Conservation (phyloP, 257 asterid species). For the Nicotiana sylvestris region DNA sequence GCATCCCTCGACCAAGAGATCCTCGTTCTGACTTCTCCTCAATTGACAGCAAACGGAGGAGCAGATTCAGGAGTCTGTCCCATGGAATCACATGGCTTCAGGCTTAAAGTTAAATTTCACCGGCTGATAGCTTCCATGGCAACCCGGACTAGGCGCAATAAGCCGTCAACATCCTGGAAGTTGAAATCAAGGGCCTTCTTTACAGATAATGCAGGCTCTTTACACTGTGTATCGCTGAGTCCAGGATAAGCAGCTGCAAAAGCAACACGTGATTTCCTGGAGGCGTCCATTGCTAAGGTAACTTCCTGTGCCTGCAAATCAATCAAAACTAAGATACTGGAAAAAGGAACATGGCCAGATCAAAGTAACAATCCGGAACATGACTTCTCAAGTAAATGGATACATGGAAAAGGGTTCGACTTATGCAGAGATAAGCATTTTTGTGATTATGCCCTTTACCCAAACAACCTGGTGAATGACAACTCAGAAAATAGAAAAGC, state of each 20-base stretch:
- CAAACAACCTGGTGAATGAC: neutral
- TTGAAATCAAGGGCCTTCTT: constrained; percentile 86
- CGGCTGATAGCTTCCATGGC: constrained; percentile 76
- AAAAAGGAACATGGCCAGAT: neutral
- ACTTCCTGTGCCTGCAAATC: constrained; percentile 76
- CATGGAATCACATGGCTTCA: constrained; percentile 17
- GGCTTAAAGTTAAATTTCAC: constrained; percentile 28
- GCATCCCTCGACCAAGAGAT: constrained; percentile 9
- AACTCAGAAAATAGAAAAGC: neutral
- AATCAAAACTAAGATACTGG: neutral
- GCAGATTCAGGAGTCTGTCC: constrained; percentile 12
- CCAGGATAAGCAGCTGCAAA: constrained; percentile 62
- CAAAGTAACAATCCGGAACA: neutral
- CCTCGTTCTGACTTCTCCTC: constrained; percentile 15
- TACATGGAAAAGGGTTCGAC: neutral
- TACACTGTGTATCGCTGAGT: constrained; percentile 50
- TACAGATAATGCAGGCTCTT: constrained; percentile 56
- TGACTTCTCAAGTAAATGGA: neutral
- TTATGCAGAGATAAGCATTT: neutral
- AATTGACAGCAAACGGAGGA: constrained; percentile 19
- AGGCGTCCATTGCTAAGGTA: constrained; percentile 87
- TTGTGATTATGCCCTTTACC: neutral
- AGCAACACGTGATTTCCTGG: constrained; percentile 76
- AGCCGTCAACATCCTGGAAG: constrained; percentile 82
- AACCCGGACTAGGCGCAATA: constrained; percentile 79